Evolutionary conservation across 805 yeast species (phyloP).

Genomic region (Cyberlindnera veronae): DNA sequence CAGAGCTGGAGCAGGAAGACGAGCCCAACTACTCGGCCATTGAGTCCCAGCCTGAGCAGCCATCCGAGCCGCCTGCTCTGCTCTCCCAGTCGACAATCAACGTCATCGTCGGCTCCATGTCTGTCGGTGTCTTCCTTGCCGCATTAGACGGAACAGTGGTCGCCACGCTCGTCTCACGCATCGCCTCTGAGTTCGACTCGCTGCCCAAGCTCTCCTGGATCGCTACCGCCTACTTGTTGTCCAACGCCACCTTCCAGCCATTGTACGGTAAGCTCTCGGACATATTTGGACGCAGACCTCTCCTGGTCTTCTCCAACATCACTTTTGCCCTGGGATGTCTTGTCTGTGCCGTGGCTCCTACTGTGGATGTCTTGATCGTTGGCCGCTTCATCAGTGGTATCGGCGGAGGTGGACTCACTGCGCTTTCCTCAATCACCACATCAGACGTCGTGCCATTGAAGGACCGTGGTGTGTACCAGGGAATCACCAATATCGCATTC

Average conservation of each 20-base stretch:
- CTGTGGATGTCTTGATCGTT: slow-evolving; percentile 44
- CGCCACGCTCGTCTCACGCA: slow-evolving; percentile 58
- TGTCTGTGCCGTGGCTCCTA: slow-evolving; percentile 49
- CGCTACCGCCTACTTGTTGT: slow-evolving; percentile 64
- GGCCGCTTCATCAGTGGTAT: slow-evolving; percentile 75
- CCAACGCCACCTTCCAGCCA: slow-evolving; percentile 74
- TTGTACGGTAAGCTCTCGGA: slow-evolving; percentile 68
- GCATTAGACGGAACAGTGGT: slow-evolving; percentile 69
- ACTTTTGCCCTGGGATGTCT: slow-evolving; percentile 57
- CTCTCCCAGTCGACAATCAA: slow-evolving; percentile 20
- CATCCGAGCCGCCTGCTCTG: no score
- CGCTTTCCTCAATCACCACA: slow-evolving; percentile 69
- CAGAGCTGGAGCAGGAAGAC: slow-evolving; percentile 31
- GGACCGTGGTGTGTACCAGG: slow-evolving; percentile 79
- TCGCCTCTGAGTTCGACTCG: slow-evolving; percentile 66
- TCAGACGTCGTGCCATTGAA: slow-evolving; percentile 77
- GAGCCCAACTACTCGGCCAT: slow-evolving; percentile 16
- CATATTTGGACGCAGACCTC: slow-evolving; percentile 62
- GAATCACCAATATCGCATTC: slow-evolving; percentile 70
- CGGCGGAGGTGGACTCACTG: slow-evolving; percentile 86
- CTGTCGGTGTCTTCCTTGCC: slow-evolving; percentile 50
- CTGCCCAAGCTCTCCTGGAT: slow-evolving; percentile 67
- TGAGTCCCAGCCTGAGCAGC: no score
- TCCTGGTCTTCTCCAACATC: slow-evolving; percentile 47
- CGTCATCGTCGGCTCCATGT: slow-evolving; percentile 40